A percentile compares a stretch with the other conserved stretches of the same genome.
These are phyloP conservation scores for Myxozyma neglecta DNA, from an alignment of 805 yeast genomes.

Conservation along the genomic window DNA sequence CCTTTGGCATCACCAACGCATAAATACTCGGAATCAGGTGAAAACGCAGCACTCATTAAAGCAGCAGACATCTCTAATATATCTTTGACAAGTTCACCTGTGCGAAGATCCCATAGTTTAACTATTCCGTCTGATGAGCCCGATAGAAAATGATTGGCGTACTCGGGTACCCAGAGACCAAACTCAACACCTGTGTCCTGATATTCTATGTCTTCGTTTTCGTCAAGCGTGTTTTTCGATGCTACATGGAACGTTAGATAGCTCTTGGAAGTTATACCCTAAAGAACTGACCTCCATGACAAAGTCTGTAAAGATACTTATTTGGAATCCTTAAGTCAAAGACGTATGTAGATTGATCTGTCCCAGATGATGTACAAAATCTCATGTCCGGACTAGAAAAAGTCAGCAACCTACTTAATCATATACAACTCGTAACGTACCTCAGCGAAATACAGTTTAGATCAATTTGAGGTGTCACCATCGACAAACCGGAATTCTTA, in stretches of 20 bases:
- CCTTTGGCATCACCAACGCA: conserved; percentile 11
- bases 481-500: neutral
- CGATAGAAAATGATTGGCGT: conserved; percentile 1
- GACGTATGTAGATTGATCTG: conserved; percentile 13
- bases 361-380: conserved; percentile 2
- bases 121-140: conserved; percentile 14
- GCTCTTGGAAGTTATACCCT: neutral
- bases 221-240: neutral
- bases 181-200: conserved; percentile 9
- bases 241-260: neutral
- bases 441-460: conserved; percentile 4
- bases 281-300: conserved; percentile 3
- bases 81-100: conserved; percentile 5
- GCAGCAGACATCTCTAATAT: neutral
- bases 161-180: conserved; percentile 5
- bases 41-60: conserved; percentile 4
- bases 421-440: neutral
- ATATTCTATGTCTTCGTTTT: neutral
- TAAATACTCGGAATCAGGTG: conserved; percentile 2
- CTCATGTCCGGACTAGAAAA: conserved; percentile 2
- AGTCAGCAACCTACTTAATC: neutral
- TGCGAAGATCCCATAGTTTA: conserved; percentile 18
- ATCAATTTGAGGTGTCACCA: conserved; percentile 1
- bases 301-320: neutral
- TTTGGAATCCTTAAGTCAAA: conserved; percentile 1